Base-by-base conservation (phyloP, 2,329 filamentous ascomycete genomes). In the Saccharata proteae region DNA sequence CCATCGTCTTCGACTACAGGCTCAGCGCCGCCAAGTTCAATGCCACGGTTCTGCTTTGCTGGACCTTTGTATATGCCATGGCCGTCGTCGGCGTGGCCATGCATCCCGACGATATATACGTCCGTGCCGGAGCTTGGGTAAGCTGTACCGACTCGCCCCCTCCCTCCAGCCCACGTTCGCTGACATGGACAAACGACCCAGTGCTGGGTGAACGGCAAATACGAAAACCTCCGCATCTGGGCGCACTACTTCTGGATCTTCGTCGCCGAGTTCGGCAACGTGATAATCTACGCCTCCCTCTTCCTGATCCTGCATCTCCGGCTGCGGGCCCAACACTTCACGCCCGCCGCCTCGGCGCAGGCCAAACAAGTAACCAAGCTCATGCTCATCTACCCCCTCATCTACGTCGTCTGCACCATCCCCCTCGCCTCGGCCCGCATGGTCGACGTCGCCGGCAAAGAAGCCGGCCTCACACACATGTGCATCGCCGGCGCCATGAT, bases 231-330 rank as follows among this genome's bases (percentile, higher is more conserved):
- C 6, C 70, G 75, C 13, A 58, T 80, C 1, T 62, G 64, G 39
- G 62, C 73, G 0, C 75, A 79, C 44, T 79, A 79, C 40, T 52
- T 77, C 18, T 80, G 71, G 69, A 74, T 79, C 33, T 77, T 71
- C 43, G 47, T 66, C 15, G 59, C 63, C 34, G 58, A 71, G 41
- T 65, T 69, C 40, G 60, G 63, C 10, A 67, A 62, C 14, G 51
- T 71, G 5, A 29, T 65, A 22, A 57, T 69, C 35, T 73, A 73
- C 47, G 47, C 56, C 11, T 34, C 54, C 9, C 57, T 61, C 32
- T 61, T 58, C 40, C 38, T 52, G 10, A 52, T 59, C 14, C 46
- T 64, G 8, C 41, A 53, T 26, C 45, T 45, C 21, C 54, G 59
- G 9, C 52, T 62, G 14, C 47, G 46, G 15, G 40, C 34, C 8